Conservation (phyloP, 495 filamentous ascomycete species). For the Daldinia childiae region DNA sequence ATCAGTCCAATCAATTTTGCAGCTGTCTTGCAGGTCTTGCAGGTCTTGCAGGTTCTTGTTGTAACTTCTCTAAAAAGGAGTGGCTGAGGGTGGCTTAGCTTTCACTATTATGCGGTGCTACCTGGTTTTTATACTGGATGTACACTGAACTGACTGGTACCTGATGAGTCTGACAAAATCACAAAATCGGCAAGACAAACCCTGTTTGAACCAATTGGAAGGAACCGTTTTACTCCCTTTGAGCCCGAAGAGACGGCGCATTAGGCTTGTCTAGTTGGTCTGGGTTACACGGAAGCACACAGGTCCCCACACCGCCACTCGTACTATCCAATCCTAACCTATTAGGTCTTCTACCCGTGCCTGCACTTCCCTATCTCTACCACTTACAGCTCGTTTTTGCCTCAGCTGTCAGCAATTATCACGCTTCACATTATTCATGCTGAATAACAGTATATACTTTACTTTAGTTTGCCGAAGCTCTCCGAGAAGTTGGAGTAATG, state of each 20-base stretch:
- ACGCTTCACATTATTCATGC: conserved; percentile 26
- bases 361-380: conserved; percentile 3
- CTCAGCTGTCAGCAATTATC: conserved; percentile 18
- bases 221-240: conserved; percentile 3
- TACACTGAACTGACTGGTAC: too few species aligned
- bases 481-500: not conserved
- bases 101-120: too few species aligned
- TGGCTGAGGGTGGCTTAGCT: conserved; percentile 39
- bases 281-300: conserved; percentile 21
- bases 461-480: not conserved
- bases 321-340: conserved; percentile 5
- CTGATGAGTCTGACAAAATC: not conserved
- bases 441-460: conserved; percentile 11
- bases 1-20: conserved; percentile 25
- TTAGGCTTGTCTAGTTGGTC: conserved; percentile 15
- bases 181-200: conserved; percentile 16
- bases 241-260: conserved; percentile 34
- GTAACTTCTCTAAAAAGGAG: conserved; percentile 13
- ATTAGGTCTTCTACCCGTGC: not conserved
- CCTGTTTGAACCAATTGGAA: conserved; percentile 15
- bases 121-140: too few species aligned
- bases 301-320: conserved; percentile 33
- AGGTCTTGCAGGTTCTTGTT: not conserved
- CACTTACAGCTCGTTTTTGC: conserved; percentile 1
- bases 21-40: not conserved